phyloP scores from a whole-genome alignment of 140 eudicot genomes.

The Oenanthe javanica region DNA sequence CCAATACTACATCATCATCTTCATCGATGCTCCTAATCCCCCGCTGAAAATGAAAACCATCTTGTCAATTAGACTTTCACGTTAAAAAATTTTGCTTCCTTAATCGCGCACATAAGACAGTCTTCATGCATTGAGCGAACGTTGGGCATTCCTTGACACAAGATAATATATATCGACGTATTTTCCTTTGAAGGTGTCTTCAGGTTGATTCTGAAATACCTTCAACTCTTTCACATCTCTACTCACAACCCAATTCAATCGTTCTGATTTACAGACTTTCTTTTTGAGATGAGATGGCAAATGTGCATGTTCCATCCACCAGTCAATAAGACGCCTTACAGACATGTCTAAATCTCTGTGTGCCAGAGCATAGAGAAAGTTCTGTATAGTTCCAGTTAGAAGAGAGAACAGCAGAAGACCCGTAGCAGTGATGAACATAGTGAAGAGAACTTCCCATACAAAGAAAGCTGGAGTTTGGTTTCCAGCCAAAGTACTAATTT shows the following conservation, averaged over 20 bases:
- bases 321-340: slow-evolving; percentile 38
- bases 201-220: too few relatives aligned
- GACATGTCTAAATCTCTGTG: slow-evolving; percentile 78
- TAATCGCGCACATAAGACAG: slow-evolving; percentile 61
- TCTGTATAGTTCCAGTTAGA: slow-evolving; percentile 82
- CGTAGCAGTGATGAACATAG: slow-evolving; percentile 51
- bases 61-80: slow-evolving; percentile 57
- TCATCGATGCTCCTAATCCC: slow-evolving; percentile 57
- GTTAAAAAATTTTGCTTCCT: slow-evolving; percentile 46
- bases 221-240: too few relatives aligned
- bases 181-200: too few relatives aligned
- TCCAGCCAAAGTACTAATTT: slow-evolving; percentile 79
- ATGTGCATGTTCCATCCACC: too few relatives aligned
- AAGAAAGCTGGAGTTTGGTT: slow-evolving; percentile 62
- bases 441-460: slow-evolving; percentile 69
- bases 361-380: slow-evolving; percentile 75
- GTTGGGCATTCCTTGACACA: too few relatives aligned
- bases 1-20: slow-evolving; percentile 35
- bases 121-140: slow-evolving; percentile 8
- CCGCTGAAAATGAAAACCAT: slow-evolving; percentile 82
- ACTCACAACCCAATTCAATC: too few relatives aligned
- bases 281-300: too few relatives aligned
- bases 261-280: too few relatives aligned
- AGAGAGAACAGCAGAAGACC: slow-evolving; percentile 77
- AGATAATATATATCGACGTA: too few relatives aligned